Evolutionary conservation across 2,329 filamentous ascomycete species (phyloP).

Genomic region (Emergomyces pasteurianus): DNA sequence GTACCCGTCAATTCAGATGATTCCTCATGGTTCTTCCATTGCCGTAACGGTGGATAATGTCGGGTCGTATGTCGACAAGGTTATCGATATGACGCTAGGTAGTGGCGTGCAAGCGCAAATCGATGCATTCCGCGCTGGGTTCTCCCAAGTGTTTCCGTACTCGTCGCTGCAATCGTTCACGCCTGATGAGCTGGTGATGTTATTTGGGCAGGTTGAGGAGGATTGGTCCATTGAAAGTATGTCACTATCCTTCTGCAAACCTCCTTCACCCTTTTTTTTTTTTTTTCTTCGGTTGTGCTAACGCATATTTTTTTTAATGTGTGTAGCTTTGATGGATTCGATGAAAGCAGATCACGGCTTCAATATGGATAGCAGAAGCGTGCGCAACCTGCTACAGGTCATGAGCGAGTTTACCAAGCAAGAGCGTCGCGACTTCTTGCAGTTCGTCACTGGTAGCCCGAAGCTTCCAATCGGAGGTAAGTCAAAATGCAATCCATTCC

Average conservation of each 20-base stretch:
- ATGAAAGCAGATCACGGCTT: constrained; percentile 98
- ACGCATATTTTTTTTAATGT: constrained; percentile 14
- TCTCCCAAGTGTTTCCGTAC: constrained; percentile 94
- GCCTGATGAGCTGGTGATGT: constrained; percentile 82
- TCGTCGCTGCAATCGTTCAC: constrained; percentile 87
- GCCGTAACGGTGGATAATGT: constrained; percentile 83
- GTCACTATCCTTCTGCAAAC: constrained; percentile 25
- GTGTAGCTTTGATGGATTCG: constrained; percentile 79
- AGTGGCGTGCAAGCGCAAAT: constrained; percentile 77
- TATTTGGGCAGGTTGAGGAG: constrained; percentile 86
- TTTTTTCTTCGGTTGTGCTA: constrained; percentile 13
- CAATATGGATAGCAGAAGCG: constrained; percentile 95
- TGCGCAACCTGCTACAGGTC: constrained; percentile 80
- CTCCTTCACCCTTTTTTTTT: no score
- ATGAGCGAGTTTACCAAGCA: constrained; percentile 75
- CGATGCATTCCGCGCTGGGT: constrained; percentile 80
- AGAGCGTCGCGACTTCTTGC: constrained; percentile 83
- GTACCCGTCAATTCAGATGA: constrained; percentile 73
- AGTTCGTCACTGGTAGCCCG: constrained; percentile 95
- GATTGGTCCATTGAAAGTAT: constrained; percentile 97
- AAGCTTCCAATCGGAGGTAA: constrained; percentile 95
- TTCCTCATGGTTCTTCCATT: constrained; percentile 60
- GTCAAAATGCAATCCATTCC: constrained; percentile 17
- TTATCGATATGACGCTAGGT: constrained; percentile 86
- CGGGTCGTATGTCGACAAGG: constrained; percentile 73